phyloP scores from a whole-genome alignment of 106 monocot species.

The Gastrodia elata region DNA sequence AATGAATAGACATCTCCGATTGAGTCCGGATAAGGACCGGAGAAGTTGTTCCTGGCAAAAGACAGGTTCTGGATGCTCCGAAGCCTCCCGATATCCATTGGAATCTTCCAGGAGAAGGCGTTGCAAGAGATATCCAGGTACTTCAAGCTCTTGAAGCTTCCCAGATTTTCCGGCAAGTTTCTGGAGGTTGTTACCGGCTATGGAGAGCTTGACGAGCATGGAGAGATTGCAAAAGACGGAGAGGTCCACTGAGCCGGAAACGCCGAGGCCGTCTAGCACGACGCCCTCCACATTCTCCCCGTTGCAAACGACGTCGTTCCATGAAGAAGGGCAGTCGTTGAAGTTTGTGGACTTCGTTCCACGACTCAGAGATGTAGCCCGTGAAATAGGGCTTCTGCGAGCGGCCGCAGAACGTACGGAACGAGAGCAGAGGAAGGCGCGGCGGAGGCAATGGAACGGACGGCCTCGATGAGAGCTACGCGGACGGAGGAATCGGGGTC shows the following conservation, averaged over 20 bases:
- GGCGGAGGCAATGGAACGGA: too few species aligned
- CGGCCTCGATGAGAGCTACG: too few species aligned
- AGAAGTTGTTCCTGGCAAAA: constrained; percentile 66
- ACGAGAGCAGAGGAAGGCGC: too few species aligned
- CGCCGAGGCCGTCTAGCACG: constrained; percentile 49
- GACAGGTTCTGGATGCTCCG: constrained; percentile 68
- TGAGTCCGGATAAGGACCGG: constrained; percentile 62
- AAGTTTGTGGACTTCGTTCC: constrained; percentile 90
- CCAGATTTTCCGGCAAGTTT: constrained; percentile 30
- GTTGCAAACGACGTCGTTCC: constrained; percentile 88
- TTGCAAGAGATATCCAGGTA: constrained; percentile 83
- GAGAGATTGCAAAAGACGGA: constrained; percentile 52
- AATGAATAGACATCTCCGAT: constrained; percentile 51
- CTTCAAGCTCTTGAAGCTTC: constrained; percentile 44
- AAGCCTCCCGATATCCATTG: constrained; percentile 44
- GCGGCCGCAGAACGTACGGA: too few species aligned
- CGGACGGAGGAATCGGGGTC: too few species aligned
- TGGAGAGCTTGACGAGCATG: constrained; percentile 65
- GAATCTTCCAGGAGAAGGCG: constrained; percentile 52
- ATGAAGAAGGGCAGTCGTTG: constrained; percentile 89
- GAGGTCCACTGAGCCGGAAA: constrained; percentile 43
- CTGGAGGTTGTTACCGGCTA: constrained; percentile 67
- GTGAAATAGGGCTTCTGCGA: too few species aligned
- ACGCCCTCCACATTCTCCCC: constrained; percentile 62
- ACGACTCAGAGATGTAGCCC: constrained; percentile 72